Evolutionary conservation across 2,329 filamentous ascomycete species (phyloP).

Genomic region (Epichloe glyceriae): DNA sequence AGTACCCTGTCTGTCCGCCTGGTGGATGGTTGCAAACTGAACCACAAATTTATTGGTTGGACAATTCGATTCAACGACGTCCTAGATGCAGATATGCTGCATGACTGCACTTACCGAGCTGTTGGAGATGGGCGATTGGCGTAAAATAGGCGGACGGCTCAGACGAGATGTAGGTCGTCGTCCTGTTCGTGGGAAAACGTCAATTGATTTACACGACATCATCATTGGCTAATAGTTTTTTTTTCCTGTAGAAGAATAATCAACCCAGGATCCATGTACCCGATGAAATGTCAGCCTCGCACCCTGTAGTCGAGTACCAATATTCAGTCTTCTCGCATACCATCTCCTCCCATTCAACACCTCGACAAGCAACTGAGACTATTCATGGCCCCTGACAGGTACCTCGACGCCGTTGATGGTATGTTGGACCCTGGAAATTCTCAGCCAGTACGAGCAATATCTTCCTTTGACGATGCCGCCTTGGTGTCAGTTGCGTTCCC

Average conservation of each 20-base stretch:
- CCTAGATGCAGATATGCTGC: constrained; percentile 25
- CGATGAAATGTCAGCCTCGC: constrained; percentile 14
- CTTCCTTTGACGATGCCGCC: constrained; percentile 36
- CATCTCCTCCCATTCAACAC: constrained; percentile 26
- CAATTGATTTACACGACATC: too few relatives aligned
- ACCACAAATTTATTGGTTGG: constrained; percentile 2
- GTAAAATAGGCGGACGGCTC: constrained; percentile 30
- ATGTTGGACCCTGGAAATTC: constrained; percentile 29
- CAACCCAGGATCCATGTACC: constrained; percentile 22
- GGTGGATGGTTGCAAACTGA: not conserved
- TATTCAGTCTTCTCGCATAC: constrained; percentile 22
- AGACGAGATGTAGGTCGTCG: constrained; percentile 19
- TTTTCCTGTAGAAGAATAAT: constrained; percentile 5
- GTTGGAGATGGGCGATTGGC: constrained; percentile 28
- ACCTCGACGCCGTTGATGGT: constrained; percentile 20
- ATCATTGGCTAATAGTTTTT: not conserved
- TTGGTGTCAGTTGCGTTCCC: constrained; percentile 32
- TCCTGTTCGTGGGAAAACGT: too few relatives aligned
- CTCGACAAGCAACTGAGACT: not conserved
- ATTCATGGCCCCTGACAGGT: constrained; percentile 1
- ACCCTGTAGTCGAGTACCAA: constrained; percentile 28
- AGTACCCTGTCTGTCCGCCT: constrained; percentile 1
- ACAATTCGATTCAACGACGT: constrained; percentile 9
- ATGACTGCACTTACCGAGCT: constrained; percentile 20
- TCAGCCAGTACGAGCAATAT: constrained; percentile 33